Percentiles rank a stretch among this genome's conserved stretches.
These are phyloP conservation scores for Fusarium secorum DNA, from an alignment of 2,329 filamentous ascomycete genomes.

Conservation along the genomic window DNA sequence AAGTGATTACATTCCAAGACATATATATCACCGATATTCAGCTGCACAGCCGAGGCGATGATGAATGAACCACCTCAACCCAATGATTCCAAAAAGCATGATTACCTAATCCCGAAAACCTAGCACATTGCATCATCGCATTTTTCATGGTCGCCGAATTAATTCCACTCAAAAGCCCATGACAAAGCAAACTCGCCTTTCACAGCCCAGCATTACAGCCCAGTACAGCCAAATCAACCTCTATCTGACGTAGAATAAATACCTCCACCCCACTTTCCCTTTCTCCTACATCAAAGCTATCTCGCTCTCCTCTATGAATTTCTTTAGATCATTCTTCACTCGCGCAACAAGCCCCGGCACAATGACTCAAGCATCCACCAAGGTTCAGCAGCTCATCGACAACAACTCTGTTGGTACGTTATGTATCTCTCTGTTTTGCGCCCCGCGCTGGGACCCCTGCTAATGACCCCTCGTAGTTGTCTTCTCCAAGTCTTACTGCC, in stretches of 20 bases:
- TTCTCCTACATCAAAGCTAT: conserved; percentile 3
- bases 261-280: conserved; percentile 15
- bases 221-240: not conserved
- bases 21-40: not conserved
- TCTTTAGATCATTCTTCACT: conserved; percentile 77
- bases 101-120: conserved; percentile 11
- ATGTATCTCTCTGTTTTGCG: not conserved
- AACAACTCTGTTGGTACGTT: conserved; percentile 82
- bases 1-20: not conserved
- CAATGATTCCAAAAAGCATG: conserved; percentile 16
- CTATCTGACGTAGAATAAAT: conserved; percentile 29
- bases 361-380: conserved; percentile 85
- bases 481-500: conserved; percentile 97
- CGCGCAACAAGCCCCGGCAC: conserved; percentile 66
- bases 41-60: not conserved
- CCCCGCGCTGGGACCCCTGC: not conserved
- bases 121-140: conserved; percentile 40
- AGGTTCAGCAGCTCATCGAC: conserved; percentile 86
- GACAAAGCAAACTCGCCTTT: conserved; percentile 32
- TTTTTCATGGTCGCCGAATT: conserved; percentile 3
- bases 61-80: not conserved
- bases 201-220: not conserved
- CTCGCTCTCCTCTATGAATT: conserved; percentile 60
- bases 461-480: conserved; percentile 65
- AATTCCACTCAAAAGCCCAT: conserved; percentile 21